Evolutionary conservation across 345 rosid species (phyloP), one percentile per base, ranked within the genome.

Genomic region (Pseudoturritis turrita): DNA sequence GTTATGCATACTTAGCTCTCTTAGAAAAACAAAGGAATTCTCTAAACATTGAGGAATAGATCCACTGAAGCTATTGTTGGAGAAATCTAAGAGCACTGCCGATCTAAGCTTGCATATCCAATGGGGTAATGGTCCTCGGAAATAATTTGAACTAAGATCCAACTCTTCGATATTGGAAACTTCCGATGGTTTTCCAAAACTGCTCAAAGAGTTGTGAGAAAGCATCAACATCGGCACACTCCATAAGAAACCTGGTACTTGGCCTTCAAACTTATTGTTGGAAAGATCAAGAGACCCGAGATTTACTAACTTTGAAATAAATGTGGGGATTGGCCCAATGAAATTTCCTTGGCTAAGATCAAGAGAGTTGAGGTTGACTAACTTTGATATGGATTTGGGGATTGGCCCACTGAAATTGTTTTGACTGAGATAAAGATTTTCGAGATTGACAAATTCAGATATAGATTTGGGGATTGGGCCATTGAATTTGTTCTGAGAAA

Each of bases 21-120:
- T 7, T 2, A 33, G 36, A 7, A 0, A 2, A 33, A 7, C 36
- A 1, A 33, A 2, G 10, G 39, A 36, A 12, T 59, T n/a, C 9
- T 19, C 13, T 3, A 77, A 29, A 41, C 83, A 81, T 12, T 13
- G 13, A 13, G 83, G 87, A 6, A 86, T 63, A 1, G 1, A 2
- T 19, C 82, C 83, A 19, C 0, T 55, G 68, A 86, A 68, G 8
- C 13, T 22, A 56, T 86, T 86, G 49, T 51, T 19, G 1, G 90
- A 86, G 37, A 81, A 22, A 45, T 78, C 77, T 18, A 86, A 79
- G 45, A 77, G 70, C 57, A 1, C 0, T 33, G 0, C 2, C 3
- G 36, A 7, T 33, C 36, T 33, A 33, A 33, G 68, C 13, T 10
- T 70, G 78, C 86, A 83, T 12, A 82, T 14, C 13, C 84, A 82